phyloP scores from a whole-genome alignment of 2,329 filamentous ascomycete species.

The Byssothecium circinans region DNA sequence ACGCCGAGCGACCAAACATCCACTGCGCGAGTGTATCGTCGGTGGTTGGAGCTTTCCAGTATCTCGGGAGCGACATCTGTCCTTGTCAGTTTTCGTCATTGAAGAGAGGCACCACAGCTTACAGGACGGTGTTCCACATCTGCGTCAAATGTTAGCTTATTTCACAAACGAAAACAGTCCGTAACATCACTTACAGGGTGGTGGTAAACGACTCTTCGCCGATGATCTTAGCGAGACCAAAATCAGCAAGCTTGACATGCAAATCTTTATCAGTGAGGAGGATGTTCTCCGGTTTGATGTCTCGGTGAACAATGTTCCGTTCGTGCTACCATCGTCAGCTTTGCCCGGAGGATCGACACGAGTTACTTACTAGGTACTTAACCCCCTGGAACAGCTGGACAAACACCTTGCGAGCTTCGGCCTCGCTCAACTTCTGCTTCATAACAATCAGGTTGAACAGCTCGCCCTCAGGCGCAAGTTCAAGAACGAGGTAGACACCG shows the following conservation, averaged over 20 bases:
- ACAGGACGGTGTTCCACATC: constrained; percentile 89
- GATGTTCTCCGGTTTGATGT: constrained; percentile 98
- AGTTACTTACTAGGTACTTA: constrained; percentile 79
- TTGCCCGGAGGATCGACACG: background rate
- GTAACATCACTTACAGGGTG: constrained; percentile 63
- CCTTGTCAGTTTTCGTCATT: constrained; percentile 19
- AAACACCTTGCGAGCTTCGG: constrained; percentile 84
- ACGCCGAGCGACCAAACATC: constrained; percentile 98
- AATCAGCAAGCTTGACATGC: constrained; percentile 90
- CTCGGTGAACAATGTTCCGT: constrained; percentile 93
- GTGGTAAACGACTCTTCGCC: constrained; percentile 98
- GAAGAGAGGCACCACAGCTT: constrained; percentile 36
- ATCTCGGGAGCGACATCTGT: constrained; percentile 91
- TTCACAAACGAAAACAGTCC: background rate
- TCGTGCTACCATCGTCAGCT: constrained; percentile 71
- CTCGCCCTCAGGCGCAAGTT: constrained; percentile 89
- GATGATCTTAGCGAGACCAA: constrained; percentile 96
- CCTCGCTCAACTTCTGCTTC: constrained; percentile 84
- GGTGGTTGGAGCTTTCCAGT: constrained; percentile 74
- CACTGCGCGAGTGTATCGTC: constrained; percentile 91
- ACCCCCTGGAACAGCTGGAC: constrained; percentile 88
- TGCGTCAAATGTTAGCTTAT: constrained; percentile 32
- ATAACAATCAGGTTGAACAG: constrained; percentile 93
- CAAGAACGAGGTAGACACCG: constrained; percentile 86
- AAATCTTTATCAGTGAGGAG: constrained; percentile 82